Conservation (phyloP, 805 yeast genomes). For the Kockiozyma suomiensis region DNA sequence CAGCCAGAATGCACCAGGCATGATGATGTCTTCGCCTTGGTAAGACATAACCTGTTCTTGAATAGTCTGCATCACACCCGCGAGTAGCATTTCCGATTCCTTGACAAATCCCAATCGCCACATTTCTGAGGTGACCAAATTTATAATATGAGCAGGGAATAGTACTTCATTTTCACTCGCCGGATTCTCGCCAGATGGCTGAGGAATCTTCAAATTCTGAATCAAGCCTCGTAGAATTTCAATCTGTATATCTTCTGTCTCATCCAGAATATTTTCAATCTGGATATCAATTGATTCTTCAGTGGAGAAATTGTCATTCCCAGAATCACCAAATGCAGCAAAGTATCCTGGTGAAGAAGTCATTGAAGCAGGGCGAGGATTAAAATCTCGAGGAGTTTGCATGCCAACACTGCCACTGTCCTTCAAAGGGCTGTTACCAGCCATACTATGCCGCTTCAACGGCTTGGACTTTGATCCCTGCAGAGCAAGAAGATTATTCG, state of each 20-base stretch:
- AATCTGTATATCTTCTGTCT: constrained; percentile 55
- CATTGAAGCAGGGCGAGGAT: constrained; percentile 39
- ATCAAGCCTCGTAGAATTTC: constrained; percentile 87
- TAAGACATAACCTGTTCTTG: constrained; percentile 79
- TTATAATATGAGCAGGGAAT: constrained; percentile 94
- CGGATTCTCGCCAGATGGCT: constrained; percentile 80
- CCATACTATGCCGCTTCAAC: constrained; percentile 26
- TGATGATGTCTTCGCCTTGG: constrained; percentile 82
- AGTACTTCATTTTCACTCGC: constrained; percentile 85
- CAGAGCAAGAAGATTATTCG: constrained; percentile 6
- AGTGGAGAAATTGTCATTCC: constrained; percentile 31
- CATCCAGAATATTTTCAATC: constrained; percentile 42
- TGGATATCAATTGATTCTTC: constrained; percentile 39
- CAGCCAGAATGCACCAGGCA: constrained; percentile 96
- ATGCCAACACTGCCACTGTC: constrained; percentile 9
- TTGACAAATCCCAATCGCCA: constrained; percentile 95
- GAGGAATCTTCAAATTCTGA: constrained; percentile 82
- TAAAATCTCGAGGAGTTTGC: constrained; percentile 29
- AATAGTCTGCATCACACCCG: constrained; percentile 82
- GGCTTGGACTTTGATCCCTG: constrained; percentile 21
- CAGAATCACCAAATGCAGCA: constrained; percentile 29
- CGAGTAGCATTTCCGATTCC: constrained; percentile 87
- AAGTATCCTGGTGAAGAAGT: constrained; percentile 28
- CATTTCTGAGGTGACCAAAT: constrained; percentile 91
- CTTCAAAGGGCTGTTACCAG: constrained; percentile 18